Base-by-base conservation (phyloP, 1,139 yeast genomes). In the Suhomyces ambrosiae region DNA sequence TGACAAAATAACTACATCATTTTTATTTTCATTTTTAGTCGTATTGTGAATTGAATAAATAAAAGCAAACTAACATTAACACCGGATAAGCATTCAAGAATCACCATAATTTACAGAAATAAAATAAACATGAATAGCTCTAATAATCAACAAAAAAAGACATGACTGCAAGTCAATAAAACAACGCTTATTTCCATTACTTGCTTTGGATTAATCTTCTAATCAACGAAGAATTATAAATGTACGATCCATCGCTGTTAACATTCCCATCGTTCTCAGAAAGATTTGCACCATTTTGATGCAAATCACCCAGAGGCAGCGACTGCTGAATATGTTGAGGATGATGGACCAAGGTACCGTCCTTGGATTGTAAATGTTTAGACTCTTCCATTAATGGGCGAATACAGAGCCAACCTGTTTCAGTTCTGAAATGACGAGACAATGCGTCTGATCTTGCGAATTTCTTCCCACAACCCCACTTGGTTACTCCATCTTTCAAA, bases 401-500 rank as follows among this genome's bases (percentile, higher is more conserved):
- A 38, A 78, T 74, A 50, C 82, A 78, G 8, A 69, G 50, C 76
- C 80, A 75, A 2, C 83, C 83, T 1, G 80, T 71, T 40, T 76
- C 82, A 3, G 82, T 76, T 38, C 80, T 61, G 47, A 77, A 77
- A 51, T 78, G 83, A 44, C 82, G 65, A 5, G 78, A 70, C 35
- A 78, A 62, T 1, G 82, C 83, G 51, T 78, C 83, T 19, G 77
- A 70, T 28, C 82, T 55, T 6, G 82, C 81, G 57, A 78, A 78
- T 43, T 66, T 67, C 58, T 74, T 75, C 19, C 80, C 79, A 55
- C 82, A 78, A 1, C 83, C 83, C 83, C 82, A 78, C 46, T 57
- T 62, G 1, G 80, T 74, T 12, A 51, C 55, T 0, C 80, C 80
- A 47, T 77, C 79, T 40, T 65, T 68, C 43, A 78, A 56, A 29